Percentiles rank a stretch among this genome's conserved stretches.
Evolutionary conservation across 228 moss, liverwort and hornwort genomes (phyloP).

Genomic region (Sphagnum fallax): DNA sequence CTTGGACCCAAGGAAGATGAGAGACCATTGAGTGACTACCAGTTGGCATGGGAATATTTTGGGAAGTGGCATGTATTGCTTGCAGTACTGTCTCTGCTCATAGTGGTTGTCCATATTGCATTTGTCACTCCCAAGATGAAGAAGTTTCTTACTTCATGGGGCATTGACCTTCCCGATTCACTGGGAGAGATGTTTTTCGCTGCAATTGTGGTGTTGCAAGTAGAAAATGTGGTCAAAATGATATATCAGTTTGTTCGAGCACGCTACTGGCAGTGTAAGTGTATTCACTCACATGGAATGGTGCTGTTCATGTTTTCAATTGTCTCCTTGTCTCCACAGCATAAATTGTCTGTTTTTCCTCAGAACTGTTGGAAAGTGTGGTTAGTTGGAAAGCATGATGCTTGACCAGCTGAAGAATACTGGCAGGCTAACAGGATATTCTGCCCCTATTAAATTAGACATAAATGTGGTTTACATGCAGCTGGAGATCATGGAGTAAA

Average conservation of each 20-base stretch:
- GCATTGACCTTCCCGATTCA: constrained; percentile 70
- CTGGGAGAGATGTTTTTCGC: constrained; percentile 46
- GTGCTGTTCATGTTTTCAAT: no score
- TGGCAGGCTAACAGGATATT: no score
- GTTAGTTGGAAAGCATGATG: no score
- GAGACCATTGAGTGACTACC: constrained; percentile 65
- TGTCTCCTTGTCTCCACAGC: no score
- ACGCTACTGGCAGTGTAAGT: constrained; percentile 69
- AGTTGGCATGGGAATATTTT: constrained; percentile 65
- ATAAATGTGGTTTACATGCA: constrained; percentile 14
- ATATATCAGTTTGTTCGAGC: constrained; percentile 67
- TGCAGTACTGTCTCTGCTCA: constrained; percentile 33
- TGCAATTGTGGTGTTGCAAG: constrained; percentile 60
- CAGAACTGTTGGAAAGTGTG: no score
- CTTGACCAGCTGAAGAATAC: no score
- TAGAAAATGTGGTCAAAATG: constrained; percentile 77
- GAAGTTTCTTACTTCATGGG: constrained; percentile 45
- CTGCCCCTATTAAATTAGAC: background rate
- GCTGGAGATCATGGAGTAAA: constrained; percentile 83
- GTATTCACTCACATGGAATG: background rate
- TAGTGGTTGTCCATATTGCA: constrained; percentile 55
- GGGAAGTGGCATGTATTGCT: constrained; percentile 74
- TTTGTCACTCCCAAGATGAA: constrained; percentile 35
- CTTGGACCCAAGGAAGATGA: constrained; percentile 19
- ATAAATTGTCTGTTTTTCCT: no score